Base-by-base conservation (phyloP, 2,329 filamentous ascomycete genomes). In the Hansfordia pulvinata region DNA sequence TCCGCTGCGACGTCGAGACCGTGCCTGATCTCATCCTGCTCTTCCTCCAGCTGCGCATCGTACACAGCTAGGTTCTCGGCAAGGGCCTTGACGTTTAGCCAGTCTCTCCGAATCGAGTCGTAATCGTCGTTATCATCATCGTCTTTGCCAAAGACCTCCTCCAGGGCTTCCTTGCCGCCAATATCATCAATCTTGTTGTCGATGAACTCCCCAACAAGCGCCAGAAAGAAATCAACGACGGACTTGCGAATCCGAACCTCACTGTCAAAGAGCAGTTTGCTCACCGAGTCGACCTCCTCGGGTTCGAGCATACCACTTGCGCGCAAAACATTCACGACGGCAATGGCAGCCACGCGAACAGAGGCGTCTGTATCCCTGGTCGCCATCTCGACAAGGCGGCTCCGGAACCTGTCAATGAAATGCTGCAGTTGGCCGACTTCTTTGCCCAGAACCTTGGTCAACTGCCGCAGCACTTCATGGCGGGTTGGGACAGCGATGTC, bases 71-170 rank as follows among this genome's bases (percentile, higher is more conserved):
- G 62, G 8, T 81, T 78, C 49, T 93, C 84, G 3, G 80, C 82
- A 10, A 98, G 62, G 37, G 80, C 88, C 54, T 96, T 98, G 46
- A 92, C 72, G 45, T 82, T 84, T 41, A 96, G 70, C 90, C 90
- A 98, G 35, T 80, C 77, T 23, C 74, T 62, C 33, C 80, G 76
- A 3, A 86, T 82, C 3, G 73, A 72, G 28, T 81, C 75, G 34
- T 74, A 81, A 36, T 86, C 77, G 9, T 85, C 78, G 10, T 17
- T 14, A 17, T 79, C 75, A 17, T 79, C 75, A n/a, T 81, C 69
- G 19, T 69, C 64, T 2, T 70, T 70, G 7, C 74, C 70, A 30
- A 93, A 66, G 7, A 73, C 60, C 43, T 94, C 86, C 23, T 82
- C 72, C 7, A 93, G 58, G 1, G 60, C 66, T 37, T 90, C 82